Evolutionary conservation across 805 yeast species (phyloP), one percentile per base, ranked within the genome.

Genomic region (Isabelozyma heimii): DNA sequence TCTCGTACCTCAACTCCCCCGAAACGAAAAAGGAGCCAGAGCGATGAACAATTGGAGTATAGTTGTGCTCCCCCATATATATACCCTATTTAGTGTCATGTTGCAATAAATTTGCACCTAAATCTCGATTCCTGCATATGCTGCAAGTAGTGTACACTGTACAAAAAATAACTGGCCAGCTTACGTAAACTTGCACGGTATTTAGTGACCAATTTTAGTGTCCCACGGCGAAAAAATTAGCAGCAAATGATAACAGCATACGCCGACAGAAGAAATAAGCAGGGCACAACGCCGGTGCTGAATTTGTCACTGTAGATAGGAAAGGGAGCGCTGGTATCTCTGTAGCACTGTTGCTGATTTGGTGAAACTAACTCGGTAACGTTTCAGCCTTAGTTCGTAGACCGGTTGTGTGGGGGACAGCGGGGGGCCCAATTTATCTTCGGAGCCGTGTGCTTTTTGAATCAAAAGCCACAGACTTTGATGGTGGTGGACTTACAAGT

Each of bases 1-100:
- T 47, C 13, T 43, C 51, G 8, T 44, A 51, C 33, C 27, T 51
- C 16, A 51, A 47, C 42, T 42, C 48, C 12, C 48, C 50, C 41
- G 47, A 43, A 44, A 4, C 44, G 20, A 38, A 37, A 9, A 28
- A 39, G n/a, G 35, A 30, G 8, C n/a, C 35, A 13, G 10, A 30
- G 8, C n/a, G n/a, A 5, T 30, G 35, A 20, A 20, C 6, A 20
- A 6, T 20, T 20, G 24, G 24, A 20, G 24, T 20, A n/a, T 6
- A 20, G 24, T 20, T 20, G 24, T 20, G 3, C 24, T 20, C 24
- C 24, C 24, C 24, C 35, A 1, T 30, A 30, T 9, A 30, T 10
- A 10, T 30, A 9, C n/a, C 35, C 35, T 30, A 30, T 30, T 30
- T 30, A 30, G 35, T 30, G 35, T 30, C 35, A 30, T 30, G 35